Conservation (phyloP, 805 yeast genomes). For the Metschnikowia corniflorae region DNA sequence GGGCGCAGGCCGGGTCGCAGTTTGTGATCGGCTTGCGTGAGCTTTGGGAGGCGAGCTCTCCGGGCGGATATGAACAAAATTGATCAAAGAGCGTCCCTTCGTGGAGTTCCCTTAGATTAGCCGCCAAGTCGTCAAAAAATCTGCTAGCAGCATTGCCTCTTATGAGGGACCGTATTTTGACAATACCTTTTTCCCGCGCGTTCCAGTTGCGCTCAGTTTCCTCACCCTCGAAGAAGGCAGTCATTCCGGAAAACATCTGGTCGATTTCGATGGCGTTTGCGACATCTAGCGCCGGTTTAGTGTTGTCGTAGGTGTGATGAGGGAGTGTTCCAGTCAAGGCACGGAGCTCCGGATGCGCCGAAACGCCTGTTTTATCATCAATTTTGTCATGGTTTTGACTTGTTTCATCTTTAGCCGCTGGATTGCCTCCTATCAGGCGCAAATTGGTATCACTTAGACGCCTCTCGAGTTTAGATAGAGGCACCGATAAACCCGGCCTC, state of each 20-base stretch:
- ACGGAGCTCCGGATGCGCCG: constrained; percentile 2
- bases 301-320: constrained; percentile 38
- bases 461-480: background rate
- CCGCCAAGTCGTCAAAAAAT: constrained; percentile 38
- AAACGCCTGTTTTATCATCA: background rate
- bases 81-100: too few species aligned
- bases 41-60: too few species aligned
- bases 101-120: constrained; percentile 23
- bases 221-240: constrained; percentile 52
- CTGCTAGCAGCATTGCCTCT: constrained; percentile 51
- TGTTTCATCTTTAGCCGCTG: background rate
- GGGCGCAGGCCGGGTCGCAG: too few species aligned
- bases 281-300: constrained; percentile 30
- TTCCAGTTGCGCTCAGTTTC: constrained; percentile 92
- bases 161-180: constrained; percentile 54
- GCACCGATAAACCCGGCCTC: too few species aligned
- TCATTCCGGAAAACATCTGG: constrained; percentile 16
- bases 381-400: background rate
- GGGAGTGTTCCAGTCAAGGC: constrained; percentile 2
- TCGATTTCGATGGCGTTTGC: constrained; percentile 22
- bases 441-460: background rate
- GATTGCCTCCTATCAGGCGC: background rate
- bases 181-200: constrained; percentile 58
- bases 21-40: too few species aligned
- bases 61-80: too few species aligned